Conservation (phyloP, 2,329 filamentous ascomycete genomes). For the Calonectria pseudoturangicola region DNA sequence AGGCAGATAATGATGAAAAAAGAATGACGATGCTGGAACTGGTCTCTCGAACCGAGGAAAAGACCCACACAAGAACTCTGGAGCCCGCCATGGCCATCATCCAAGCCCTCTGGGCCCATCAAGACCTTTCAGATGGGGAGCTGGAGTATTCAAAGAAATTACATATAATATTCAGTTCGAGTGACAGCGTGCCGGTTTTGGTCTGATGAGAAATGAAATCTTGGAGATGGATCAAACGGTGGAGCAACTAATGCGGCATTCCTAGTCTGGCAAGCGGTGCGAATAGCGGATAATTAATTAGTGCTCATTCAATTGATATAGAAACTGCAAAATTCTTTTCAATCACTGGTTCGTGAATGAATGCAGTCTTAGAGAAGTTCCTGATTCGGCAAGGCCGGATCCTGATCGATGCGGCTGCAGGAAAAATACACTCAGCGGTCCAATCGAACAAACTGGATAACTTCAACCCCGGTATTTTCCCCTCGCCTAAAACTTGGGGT, state of each 20-base stretch:
- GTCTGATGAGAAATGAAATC: background rate
- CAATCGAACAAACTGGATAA: slow-evolving; percentile 1
- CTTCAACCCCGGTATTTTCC: slow-evolving; percentile 7
- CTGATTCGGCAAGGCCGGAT: background rate
- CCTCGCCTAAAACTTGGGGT: background rate
- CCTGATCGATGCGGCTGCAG: too few species aligned
- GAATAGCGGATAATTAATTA: background rate
- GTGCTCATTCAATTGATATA: background rate
- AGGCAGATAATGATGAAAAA: slow-evolving; percentile 18
- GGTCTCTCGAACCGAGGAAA: slow-evolving; percentile 12
- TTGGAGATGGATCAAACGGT: background rate
- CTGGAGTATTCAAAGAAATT: slow-evolving; percentile 28
- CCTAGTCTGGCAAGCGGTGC: background rate
- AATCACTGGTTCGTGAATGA: too few species aligned
- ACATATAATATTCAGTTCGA: slow-evolving; percentile 26
- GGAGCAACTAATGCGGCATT: background rate
- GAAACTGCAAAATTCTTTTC: too few species aligned
- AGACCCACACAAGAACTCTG: background rate
- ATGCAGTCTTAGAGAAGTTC: background rate
- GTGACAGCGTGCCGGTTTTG: slow-evolving; percentile 9
- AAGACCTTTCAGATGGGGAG: slow-evolving; percentile 26
- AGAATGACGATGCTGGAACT: slow-evolving; percentile 15
- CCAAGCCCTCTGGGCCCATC: slow-evolving; percentile 26
- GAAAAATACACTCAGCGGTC: background rate
- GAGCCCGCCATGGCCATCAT: slow-evolving; percentile 3